phyloP scores from a whole-genome alignment of 1,284 basidiomycete species.

The Rhodotorula sp. region DNA sequence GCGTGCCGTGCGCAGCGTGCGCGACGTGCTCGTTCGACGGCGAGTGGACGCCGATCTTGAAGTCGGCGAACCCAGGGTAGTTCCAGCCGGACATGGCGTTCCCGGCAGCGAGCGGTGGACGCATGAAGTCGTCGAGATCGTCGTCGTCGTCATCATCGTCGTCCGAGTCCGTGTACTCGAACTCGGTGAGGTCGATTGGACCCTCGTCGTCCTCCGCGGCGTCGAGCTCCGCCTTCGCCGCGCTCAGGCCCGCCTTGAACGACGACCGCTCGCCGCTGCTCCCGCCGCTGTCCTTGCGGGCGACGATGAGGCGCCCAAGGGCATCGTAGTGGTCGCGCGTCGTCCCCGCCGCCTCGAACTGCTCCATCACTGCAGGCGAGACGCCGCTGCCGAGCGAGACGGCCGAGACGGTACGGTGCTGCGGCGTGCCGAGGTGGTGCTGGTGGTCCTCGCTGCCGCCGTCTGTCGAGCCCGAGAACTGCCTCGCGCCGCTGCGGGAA shows the following conservation, averaged over 20 bases:
- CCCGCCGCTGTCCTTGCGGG: neutral
- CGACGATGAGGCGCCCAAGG: conserved; percentile 26
- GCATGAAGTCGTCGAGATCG: conserved; percentile 31
- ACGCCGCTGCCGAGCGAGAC: neutral
- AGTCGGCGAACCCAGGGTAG: conserved; percentile 26
- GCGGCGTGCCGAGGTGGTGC: neutral
- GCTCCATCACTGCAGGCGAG: conserved; percentile 17
- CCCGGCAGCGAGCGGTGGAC: conserved; percentile 12
- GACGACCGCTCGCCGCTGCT: neutral
- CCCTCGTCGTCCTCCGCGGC: conserved; percentile 26
- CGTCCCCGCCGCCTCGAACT: conserved; percentile 21
- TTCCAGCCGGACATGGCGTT: conserved; percentile 31
- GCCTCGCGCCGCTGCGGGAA: neutral
- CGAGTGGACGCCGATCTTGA: conserved; percentile 11
- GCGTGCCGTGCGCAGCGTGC: neutral
- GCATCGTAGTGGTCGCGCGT: conserved; percentile 31
- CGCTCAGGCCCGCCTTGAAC: neutral
- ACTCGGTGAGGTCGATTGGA: conserved; percentile 36
- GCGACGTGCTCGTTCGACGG: conserved; percentile 1
- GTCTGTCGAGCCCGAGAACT: neutral
- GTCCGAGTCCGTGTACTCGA: conserved; percentile 34
- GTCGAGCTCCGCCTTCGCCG: conserved; percentile 1
- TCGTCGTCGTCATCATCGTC: conserved; percentile 38
- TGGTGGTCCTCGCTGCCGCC: neutral
- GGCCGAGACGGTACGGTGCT: neutral